Evolutionary conservation across 2,329 filamentous ascomycete species (phyloP), one percentile per base, ranked within the genome.

Genomic region (Paecilomyces variotii): DNA sequence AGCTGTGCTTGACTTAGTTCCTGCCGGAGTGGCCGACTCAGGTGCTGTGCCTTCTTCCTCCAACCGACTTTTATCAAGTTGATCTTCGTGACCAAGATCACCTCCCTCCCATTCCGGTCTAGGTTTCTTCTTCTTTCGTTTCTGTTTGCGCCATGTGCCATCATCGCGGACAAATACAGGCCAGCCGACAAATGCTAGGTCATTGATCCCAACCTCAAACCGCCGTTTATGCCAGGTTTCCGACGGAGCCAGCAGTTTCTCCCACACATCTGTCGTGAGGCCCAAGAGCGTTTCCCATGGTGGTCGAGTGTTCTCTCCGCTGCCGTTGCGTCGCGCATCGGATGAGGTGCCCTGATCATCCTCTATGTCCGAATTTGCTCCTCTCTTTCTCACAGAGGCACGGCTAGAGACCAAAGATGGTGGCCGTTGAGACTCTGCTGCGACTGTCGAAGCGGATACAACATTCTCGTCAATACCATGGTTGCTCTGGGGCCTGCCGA

Each of bases 201-300:
- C 87, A 67, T 95, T 90, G 7, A 96, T 79, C 0, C 87, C 88
- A 59, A 96, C 80, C 70, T 96, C 89, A 68, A 96, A 96, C 26
- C 86, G 84, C 65, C 82, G 85, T 76, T 93, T 95, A 75, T 94
- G 88, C 72, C 89, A 91, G 7, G 87, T 83, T 11, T 85, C 81
- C 7, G 85, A 84, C 0, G 91, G 91, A 0, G 88, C 91, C 57
- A 96, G 73, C 54, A 96, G 82, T 63, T 88, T 90, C 66, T 90
- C 90, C 61, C 96, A 82, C 53, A 91, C 88, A 61, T 87, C 85
- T n/a, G 87, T 87, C 2, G 85, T 84, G 59, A 91, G 86, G 0
- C 88, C 89, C 55, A 89, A 82, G 19, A 94, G 81, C 56, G 85
- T 84, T 70, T 93, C 76, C 74, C 75, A 78, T 1, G 73, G 68